Evolutionary conservation across 23 red algal genomes (phyloP).

Genomic region (Gracilaria vermiculophylla): DNA sequence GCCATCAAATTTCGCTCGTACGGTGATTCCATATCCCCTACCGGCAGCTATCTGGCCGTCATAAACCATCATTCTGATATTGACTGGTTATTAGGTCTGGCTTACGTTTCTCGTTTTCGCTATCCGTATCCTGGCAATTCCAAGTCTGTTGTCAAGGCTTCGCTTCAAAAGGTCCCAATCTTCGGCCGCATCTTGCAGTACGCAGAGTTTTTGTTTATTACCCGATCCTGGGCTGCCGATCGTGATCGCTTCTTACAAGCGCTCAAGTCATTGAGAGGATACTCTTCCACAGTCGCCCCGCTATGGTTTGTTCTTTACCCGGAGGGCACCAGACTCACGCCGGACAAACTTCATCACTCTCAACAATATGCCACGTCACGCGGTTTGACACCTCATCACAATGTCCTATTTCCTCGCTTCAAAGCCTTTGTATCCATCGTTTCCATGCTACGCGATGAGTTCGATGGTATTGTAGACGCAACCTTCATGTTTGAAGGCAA

Average conservation of each 20-base stretch:
- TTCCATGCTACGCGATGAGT: slow-evolving; percentile 17
- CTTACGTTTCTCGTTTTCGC: slow-evolving; percentile 50
- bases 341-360: slow-evolving; percentile 36
- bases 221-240: slow-evolving; percentile 57
- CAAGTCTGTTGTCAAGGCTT: slow-evolving; percentile 74
- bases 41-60: slow-evolving; percentile 18
- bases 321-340: slow-evolving; percentile 65
- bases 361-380: slow-evolving; percentile 9
- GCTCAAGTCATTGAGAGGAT: slow-evolving; percentile 26
- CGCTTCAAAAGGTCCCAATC: slow-evolving; percentile 56
- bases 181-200: slow-evolving; percentile 56
- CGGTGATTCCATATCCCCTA: slow-evolving; percentile 48
- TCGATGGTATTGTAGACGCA: slow-evolving; percentile 60
- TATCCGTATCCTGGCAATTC: slow-evolving; percentile 69
- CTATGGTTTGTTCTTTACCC: slow-evolving; percentile 71
- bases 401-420: slow-evolving; percentile 78
- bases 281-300: slow-evolving; percentile 31
- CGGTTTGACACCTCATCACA: slow-evolving; percentile 7
- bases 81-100: slow-evolving; percentile 61
- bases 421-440: slow-evolving; percentile 67
- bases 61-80: slow-evolving; percentile 70
- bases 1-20: slow-evolving; percentile 36
- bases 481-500: slow-evolving; percentile 70
- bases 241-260: not conserved
- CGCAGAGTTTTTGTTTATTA: slow-evolving; percentile 62